A percentile compares a stretch with the other conserved stretches of the same genome.
Evolutionary conservation across 2,329 filamentous ascomycete species (phyloP).

Genomic region (Aureobasidium lini): DNA sequence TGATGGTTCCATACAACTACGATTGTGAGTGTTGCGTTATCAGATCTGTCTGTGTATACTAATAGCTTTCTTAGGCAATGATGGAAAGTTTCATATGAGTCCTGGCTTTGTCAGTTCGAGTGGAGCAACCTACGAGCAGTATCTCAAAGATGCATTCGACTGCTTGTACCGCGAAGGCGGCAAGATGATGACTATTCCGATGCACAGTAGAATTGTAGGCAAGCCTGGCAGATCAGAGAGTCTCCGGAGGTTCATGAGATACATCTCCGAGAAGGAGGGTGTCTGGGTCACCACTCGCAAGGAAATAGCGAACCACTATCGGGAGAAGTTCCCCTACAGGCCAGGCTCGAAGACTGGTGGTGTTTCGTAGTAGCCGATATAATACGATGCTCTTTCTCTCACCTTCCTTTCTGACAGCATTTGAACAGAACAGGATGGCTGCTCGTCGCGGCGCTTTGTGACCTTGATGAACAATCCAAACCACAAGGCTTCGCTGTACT

Average conservation of each 20-base stretch:
- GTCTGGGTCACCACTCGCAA: slow-evolving; percentile 39
- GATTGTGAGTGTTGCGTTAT: slow-evolving; percentile 26
- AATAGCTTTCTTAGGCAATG: slow-evolving; percentile 25
- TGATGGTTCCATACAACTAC: slow-evolving; percentile 49
- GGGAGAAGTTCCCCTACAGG: slow-evolving; percentile 33
- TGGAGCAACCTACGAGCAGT: slow-evolving; percentile 33
- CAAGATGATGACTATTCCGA: slow-evolving; percentile 38
- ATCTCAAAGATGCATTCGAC: slow-evolving; percentile 35
- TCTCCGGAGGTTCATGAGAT: slow-evolving; percentile 34
- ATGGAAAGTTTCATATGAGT: slow-evolving; percentile 39
- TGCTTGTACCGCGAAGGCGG: slow-evolving; percentile 35
- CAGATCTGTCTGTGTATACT: neutral
- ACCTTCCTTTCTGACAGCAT: no score
- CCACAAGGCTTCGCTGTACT: no score
- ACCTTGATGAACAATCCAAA: no score
- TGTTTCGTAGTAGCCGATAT: neutral
- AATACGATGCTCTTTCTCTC: neutral
- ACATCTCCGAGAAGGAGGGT: slow-evolving; percentile 31
- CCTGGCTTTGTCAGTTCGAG: slow-evolving; percentile 35
- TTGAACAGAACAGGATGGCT: no score
- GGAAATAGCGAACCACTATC: slow-evolving; percentile 37
- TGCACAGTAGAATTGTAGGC: slow-evolving; percentile 35
- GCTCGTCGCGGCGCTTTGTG: no score
- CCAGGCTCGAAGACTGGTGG: neutral
- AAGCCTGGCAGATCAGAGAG: slow-evolving; percentile 35